Percentiles rank a stretch among this genome's conserved stretches.
These are phyloP conservation scores for Aquanectria penicillioides DNA, from an alignment of 2,329 filamentous ascomycete genomes.

Conservation along the genomic window DNA sequence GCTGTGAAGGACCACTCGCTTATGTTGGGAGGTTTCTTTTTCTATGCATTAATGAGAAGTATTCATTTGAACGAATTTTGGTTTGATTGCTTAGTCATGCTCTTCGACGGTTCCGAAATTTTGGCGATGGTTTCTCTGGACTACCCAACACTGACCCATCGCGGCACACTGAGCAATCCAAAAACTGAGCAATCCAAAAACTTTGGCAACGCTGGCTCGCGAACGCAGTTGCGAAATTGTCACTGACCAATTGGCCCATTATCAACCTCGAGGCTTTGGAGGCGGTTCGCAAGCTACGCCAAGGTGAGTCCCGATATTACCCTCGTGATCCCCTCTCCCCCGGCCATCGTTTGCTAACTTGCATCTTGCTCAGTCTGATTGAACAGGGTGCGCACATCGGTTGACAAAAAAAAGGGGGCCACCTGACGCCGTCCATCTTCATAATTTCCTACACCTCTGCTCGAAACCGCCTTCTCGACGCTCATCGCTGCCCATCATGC, in stretches of 20 bases:
- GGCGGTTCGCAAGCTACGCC: slow-evolving; percentile 1
- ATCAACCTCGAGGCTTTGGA: neutral
- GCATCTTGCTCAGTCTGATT: slow-evolving; percentile 4
- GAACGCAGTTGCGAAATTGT: slow-evolving; percentile 10
- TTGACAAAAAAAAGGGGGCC: no score
- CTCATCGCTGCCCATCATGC: slow-evolving; percentile 47
- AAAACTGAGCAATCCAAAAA: no score
- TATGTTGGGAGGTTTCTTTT: no score
- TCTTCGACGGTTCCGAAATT: slow-evolving; percentile 29
- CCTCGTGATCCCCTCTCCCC: neutral
- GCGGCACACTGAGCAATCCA: no score
- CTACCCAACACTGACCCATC: no score
- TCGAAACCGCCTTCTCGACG: neutral
- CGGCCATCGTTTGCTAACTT: slow-evolving; percentile 23
- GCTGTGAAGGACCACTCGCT: no score
- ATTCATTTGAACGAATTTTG: slow-evolving; percentile 14
- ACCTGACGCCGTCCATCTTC: no score
- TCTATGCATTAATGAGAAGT: slow-evolving; percentile 25
- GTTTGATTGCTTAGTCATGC: slow-evolving; percentile 33
- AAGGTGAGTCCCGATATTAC: slow-evolving; percentile 23
- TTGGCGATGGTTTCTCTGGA: slow-evolving; percentile 33
- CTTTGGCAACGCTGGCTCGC: slow-evolving; percentile 17
- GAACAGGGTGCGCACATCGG: neutral
- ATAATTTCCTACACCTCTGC: no score
- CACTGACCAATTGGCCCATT: slow-evolving; percentile 10